A percentile compares a stretch with the other conserved stretches of the same genome.
Conservation (phyloP, 2,329 filamentous ascomycete species). For the Xylaria sp. region DNA sequence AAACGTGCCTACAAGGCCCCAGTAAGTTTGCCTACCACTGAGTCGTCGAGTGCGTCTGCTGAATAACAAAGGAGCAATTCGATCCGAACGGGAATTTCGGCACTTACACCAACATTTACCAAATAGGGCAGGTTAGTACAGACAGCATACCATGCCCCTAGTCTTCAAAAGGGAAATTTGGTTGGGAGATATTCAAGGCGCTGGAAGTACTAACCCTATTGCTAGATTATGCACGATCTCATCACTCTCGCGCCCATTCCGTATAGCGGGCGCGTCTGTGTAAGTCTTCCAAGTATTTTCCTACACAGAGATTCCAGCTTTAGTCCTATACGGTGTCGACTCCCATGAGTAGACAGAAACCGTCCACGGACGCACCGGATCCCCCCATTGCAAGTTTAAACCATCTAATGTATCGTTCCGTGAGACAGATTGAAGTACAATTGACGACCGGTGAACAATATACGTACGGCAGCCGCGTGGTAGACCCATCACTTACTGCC, state of each 20-base stretch:
- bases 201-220: neutral
- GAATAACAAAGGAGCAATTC: constrained; percentile 18
- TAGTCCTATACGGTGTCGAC: no score
- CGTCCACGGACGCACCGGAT: no score
- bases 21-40: neutral
- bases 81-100: neutral
- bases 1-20: constrained; percentile 10
- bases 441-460: neutral
- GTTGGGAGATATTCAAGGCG: neutral
- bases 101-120: constrained; percentile 15
- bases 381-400: neutral
- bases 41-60: neutral
- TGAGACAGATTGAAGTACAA: neutral
- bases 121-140: constrained; percentile 20
- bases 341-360: no score
- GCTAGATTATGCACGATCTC: constrained; percentile 26
- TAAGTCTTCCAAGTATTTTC: no score
- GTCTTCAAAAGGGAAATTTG: neutral
- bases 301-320: no score
- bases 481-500: neutral
- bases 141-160: neutral
- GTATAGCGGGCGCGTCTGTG: neutral
- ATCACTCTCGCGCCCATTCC: neutral
- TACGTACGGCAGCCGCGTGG: constrained; percentile 15
- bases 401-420: neutral